Conservation (phyloP, 257 asterid species). For the Solanum corneliomulleri region DNA sequence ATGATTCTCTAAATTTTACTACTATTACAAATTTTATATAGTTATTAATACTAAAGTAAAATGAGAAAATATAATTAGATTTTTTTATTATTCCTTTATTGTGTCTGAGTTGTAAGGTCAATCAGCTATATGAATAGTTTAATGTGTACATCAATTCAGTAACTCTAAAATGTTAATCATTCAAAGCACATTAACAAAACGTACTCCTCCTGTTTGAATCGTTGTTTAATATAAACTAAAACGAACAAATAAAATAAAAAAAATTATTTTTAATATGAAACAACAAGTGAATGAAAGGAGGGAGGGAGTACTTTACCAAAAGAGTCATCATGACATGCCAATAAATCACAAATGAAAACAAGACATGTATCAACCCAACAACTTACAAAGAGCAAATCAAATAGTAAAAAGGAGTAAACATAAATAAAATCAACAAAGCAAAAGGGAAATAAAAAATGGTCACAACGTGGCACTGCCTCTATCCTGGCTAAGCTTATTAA, state of each 20-base stretch:
- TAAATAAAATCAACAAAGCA: neutral
- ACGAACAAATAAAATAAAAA: too few relatives aligned
- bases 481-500: neutral
- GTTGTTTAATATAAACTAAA: too few relatives aligned
- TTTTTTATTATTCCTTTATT: neutral
- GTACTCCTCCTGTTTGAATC: too few relatives aligned
- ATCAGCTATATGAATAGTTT: neutral
- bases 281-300: neutral
- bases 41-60: neutral
- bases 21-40: neutral
- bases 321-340: neutral
- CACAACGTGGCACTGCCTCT: conserved; percentile 36
- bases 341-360: neutral
- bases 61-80: neutral
- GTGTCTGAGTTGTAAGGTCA: neutral
- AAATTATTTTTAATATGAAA: too few relatives aligned
- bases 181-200: neutral
- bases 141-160: too few relatives aligned
- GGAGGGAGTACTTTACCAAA: neutral
- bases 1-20: neutral
- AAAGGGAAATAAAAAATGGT: neutral
- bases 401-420: neutral
- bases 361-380: neutral
- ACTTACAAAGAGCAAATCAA: neutral
- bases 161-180: neutral